Evolutionary conservation across 164 flowering plant species (phyloP).

Genomic region (Dillenia turbinata): DNA sequence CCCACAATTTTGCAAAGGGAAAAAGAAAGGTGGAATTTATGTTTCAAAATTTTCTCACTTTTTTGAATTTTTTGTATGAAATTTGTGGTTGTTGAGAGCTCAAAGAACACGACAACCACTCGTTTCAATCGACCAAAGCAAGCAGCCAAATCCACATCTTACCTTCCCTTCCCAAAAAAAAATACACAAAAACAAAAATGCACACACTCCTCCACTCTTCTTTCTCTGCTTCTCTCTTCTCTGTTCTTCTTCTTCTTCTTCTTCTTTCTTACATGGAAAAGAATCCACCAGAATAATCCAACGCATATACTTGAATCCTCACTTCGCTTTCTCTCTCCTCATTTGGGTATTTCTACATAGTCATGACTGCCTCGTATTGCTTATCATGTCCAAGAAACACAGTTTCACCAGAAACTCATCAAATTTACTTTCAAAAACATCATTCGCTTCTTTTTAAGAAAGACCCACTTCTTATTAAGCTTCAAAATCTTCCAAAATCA

Average conservation of each 20-base stretch:
- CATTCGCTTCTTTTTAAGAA: constrained; percentile 9
- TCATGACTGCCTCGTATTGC: constrained; percentile 48
- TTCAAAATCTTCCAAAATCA: constrained; percentile 14
- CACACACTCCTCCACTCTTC: constrained; percentile 2
- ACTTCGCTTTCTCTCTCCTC: not conserved
- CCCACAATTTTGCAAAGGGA: no score
- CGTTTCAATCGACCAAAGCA: constrained; percentile 23
- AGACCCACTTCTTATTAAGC: constrained; percentile 14
- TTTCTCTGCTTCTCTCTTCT: constrained; percentile 13
- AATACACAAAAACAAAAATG: constrained; percentile 12
- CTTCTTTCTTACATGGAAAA: constrained; percentile 42
- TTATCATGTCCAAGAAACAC: constrained; percentile 43
- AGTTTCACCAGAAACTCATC: constrained; percentile 17
- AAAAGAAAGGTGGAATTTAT: no score
- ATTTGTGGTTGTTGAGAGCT: constrained; percentile 5
- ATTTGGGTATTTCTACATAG: constrained; percentile 7
- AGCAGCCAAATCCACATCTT: constrained; percentile 19
- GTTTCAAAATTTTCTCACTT: no score
- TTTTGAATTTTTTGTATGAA: no score
- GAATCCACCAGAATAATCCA: constrained; percentile 27
- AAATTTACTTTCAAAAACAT: constrained; percentile 19
- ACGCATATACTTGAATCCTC: constrained; percentile 11
- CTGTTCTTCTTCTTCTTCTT: constrained; percentile 7
- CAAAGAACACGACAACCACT: constrained; percentile 30
- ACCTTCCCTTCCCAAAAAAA: constrained; percentile 12